Evolutionary conservation across 2,329 filamentous ascomycete genomes (phyloP), one percentile per base, ranked within the genome.

Genomic region (Arthrocladium fulminans): DNA sequence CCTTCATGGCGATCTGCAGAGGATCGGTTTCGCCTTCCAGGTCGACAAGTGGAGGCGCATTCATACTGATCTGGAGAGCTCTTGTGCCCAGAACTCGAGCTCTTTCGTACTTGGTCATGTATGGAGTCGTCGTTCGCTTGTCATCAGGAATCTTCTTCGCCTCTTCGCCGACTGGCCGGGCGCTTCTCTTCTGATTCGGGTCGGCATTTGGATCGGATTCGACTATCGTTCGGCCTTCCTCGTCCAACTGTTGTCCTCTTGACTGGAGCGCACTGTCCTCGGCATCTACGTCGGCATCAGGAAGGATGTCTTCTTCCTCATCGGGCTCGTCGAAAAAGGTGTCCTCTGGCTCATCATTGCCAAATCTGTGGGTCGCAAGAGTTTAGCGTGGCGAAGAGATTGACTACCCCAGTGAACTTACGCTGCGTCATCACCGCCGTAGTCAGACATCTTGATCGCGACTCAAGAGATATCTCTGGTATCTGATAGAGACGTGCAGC

Each of bases 51-150:
- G 97, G 89, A 2, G 92, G 92, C 51, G 92, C 92, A 67, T 97
- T 97, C 83, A 96, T 94, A 72, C 92, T 96, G 64, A 98, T 97
- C 70, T 98, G 92, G 64, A 97, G 69, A 34, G 92, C 92, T 57
- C 92, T 78, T 34, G 92, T 97, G 41, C 92, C 92, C 55, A 98
- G 72, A 51, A 98, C 90, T 63, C 92, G 82, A 54, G 92, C 92
- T 60, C 83, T 80, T 75, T 98, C 92, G 70, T 98, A 98, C 73
- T 98, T 98, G 58, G 92, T 98, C 90, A 98, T 94, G 72, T 96
- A 98, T 2, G 90, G 92, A 23, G 92, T 98, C 7, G 92, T 98
- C 20, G 80, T 85, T 60, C 92, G 81, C 69, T 94, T 80, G 57
- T 89, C 86, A 58, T 87, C 86, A 49, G 88, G 79, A 43, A 98